A percentile compares a stretch with the other conserved stretches of the same genome.
Evolutionary conservation across 2,329 filamentous ascomycete species (phyloP).

Genomic region (Grosmannia huntii): DNA sequence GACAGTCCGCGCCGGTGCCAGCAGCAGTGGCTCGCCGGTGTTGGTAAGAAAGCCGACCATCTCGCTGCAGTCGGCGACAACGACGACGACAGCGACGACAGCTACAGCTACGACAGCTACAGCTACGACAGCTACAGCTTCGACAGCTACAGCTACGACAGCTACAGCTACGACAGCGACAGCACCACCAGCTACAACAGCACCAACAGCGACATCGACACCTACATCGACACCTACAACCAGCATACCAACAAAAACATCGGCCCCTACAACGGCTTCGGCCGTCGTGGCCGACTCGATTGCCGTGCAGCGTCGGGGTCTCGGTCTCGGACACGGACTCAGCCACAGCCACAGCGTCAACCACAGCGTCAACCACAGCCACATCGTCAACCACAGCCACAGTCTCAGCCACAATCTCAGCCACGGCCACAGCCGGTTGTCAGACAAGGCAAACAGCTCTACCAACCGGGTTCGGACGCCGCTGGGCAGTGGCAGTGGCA

Average conservation of each 20-base stretch:
- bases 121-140: not conserved
- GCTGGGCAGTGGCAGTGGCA: not conserved
- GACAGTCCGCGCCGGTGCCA: slow-evolving; percentile 3
- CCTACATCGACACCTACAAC: not conserved
- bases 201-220: not conserved
- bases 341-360: not conserved
- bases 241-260: not conserved
- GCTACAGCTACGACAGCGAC: slow-evolving; percentile 11
- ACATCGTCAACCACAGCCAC: not conserved
- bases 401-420: not conserved
- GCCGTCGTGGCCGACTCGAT: slow-evolving; percentile 13
- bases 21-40: slow-evolving; percentile 2
- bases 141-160: slow-evolving; percentile 11
- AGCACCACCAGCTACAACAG: not conserved
- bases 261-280: not conserved
- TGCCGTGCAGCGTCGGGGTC: not conserved
- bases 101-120: slow-evolving; percentile 9
- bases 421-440: not conserved
- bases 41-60: slow-evolving; percentile 15
- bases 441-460: too few relatives aligned
- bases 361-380: not conserved
- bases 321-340: not conserved
- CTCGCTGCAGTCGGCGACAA: not conserved
- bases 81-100: not conserved
- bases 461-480: not conserved